These are phyloP conservation scores for Backusella westeae DNA, from an alignment of 192 early-diverging fungal genomes.

Conservation along the genomic window DNA sequence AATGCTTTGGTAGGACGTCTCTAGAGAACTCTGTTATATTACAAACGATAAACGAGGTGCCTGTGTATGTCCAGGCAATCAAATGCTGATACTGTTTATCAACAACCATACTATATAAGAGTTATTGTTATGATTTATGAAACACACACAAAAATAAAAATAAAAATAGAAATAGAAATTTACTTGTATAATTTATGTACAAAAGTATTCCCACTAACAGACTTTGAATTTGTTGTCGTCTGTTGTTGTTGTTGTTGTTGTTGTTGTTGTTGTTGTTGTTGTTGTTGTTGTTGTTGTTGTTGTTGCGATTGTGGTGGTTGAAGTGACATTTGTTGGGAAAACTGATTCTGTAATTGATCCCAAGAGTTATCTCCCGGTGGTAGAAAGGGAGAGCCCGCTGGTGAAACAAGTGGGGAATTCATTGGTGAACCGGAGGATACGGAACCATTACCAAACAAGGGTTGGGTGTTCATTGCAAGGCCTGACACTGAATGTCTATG, in stretches of 20 bases:
- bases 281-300: background rate
- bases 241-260: background rate
- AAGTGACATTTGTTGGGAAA: conserved; percentile 23
- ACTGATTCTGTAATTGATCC: conserved; percentile 23
- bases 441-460: background rate
- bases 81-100: conserved; percentile 85
- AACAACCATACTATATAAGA: conserved; percentile 68
- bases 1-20: conserved; percentile 88
- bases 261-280: background rate
- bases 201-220: conserved; percentile 42
- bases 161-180: background rate
- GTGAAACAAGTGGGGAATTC: conserved; percentile 20
- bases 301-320: conserved; percentile 9
- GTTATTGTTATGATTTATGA: background rate
- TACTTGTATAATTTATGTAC: conserved; percentile 55
- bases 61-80: conserved; percentile 86
- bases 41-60: conserved; percentile 87
- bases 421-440: conserved; percentile 20
- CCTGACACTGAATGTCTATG: background rate
- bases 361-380: conserved; percentile 15
- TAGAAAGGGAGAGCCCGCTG: background rate
- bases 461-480: conserved; percentile 9
- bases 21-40: conserved; percentile 86
- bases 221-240: background rate
- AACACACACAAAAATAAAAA: background rate